Evolutionary conservation across 2,329 filamentous ascomycete species (phyloP), one percentile per base, ranked within the genome.

Genomic region (Ascochyta fabae): DNA sequence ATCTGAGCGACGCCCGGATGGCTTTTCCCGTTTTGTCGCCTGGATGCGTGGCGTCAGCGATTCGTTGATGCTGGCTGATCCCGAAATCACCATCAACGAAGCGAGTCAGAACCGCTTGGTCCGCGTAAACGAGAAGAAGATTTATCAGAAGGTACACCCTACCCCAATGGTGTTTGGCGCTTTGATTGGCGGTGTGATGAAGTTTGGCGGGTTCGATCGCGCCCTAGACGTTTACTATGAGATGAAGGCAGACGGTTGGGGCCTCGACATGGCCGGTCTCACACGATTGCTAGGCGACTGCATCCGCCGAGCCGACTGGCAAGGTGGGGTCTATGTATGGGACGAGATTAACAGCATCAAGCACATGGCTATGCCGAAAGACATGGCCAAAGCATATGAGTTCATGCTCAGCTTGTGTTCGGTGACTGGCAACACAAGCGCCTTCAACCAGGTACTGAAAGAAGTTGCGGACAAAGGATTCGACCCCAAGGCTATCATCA

Each of bases 161-260:
- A 80, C 75, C 1, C 79, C 79, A 4, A 71, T 75, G 56, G 79
- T 81, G 0, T 78, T 80, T 56, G 66, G 68, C 12, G 68, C 74
- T 2, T 58, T 82, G 15, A 74, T 81, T 33, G 61, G 63, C 43
- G 79, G 79, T 15, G 71, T 78, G 2, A 61, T 80, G 34, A 71
- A 75, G 44, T 81, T 81, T 56, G 71, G 73, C 24, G 79, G 79
- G 13, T 78, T 81, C 42, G 75, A 80, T 3, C 69, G 75, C 10
- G 75, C 79, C 10, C 59, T 80, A 8, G 66, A 75, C 2, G 70
- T 79, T 13, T 80, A 77, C 58, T 70, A 71, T 44, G 70, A 74
- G 31, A 77, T 81, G 74, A 74, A 75, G 15, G 56, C 66, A 6
- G 75, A 80, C 43, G 79, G 79, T 36, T 82, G 79, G 79, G 78